Percentiles rank a stretch among this genome's conserved stretches.
phyloP scores from a whole-genome alignment of 352 stramenopile species.

The Phytophthora hibernalis region DNA sequence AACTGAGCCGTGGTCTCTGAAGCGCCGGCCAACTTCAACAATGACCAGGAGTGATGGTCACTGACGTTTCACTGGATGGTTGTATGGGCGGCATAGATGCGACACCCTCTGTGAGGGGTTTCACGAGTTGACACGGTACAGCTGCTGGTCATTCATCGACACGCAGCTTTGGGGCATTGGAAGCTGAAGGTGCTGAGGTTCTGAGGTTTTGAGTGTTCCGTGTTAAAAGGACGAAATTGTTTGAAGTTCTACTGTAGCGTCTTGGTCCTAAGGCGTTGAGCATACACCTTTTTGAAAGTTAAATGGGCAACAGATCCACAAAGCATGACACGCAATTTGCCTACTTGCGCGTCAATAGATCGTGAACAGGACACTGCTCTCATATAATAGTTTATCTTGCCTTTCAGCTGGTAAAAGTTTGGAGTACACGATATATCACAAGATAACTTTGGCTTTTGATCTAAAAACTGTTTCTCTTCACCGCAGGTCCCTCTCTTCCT shows the following conservation, averaged over 20 bases:
- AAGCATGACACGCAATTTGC: background rate
- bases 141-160: conserved; percentile 21
- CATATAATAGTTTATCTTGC: background rate
- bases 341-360: background rate
- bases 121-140: conserved; percentile 18
- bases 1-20: conserved; percentile 20
- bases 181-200: conserved; percentile 4
- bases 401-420: no score
- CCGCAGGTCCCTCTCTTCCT: background rate
- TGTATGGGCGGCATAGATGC: conserved; percentile 28
- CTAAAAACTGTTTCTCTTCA: no score
- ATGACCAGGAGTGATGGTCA: conserved; percentile 26
- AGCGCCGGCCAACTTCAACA: conserved; percentile 20
- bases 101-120: conserved; percentile 4
- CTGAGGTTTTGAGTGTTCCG: conserved; percentile 13
- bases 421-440: no score
- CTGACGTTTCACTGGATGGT: conserved; percentile 15
- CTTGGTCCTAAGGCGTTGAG: no score
- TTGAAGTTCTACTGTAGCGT: no score
- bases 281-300: no score
- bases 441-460: no score
- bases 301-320: background rate
- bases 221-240: background rate
- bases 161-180: conserved; percentile 5
- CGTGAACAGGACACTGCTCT: background rate